Evolutionary conservation across 257 asterid species (phyloP), one percentile per base, ranked within the genome.

Genomic region (Galeopsis tetrahit): DNA sequence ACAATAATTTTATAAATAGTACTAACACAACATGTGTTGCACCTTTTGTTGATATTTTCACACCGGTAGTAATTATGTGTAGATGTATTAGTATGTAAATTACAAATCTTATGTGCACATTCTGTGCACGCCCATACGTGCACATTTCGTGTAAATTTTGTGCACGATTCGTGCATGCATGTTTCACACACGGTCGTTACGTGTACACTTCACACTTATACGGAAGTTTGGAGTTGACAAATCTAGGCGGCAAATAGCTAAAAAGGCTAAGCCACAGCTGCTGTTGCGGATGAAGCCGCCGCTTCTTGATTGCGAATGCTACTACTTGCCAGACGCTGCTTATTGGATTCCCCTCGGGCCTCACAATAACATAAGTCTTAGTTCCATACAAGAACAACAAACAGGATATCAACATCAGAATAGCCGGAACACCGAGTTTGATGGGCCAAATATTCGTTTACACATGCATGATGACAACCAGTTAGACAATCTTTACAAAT

Each of bases 261-360:
- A 76, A 86, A 11, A 90, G 85, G 75, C 76, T 57, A 43, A 71
- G 51, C 85, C 75, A 75, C 66, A 91, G 95, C 7, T 84, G 81
- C 52, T 52, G 74, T 6, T 84, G 86, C 31, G 57, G 15, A 68
- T 69, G 81, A 60, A 88, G 69, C 71, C 83, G 71, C 80, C 91
- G 71, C 75, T 90, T 90, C 75, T 59, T 85, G 48, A n/a, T 51
- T 31, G 95, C 88, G 13, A 79, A 85, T 15, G 69, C 85, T 34
- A 74, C 63, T 36, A 90, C 96, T 56, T 80, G 90, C 2, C 77
- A 79, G 2, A 88, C 32, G 51, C 88, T 82, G 2, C 87, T 80
- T 75, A 88, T 39, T 0, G 92, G 91, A 15, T 93, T 90, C 1
- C 97, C 95, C 75, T 86, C 87, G n/a, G 97, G 93, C 70, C 65